These are phyloP conservation scores for Stereum hirsutum DNA, from an alignment of 1,284 basidiomycete genomes.

Conservation along the genomic window DNA sequence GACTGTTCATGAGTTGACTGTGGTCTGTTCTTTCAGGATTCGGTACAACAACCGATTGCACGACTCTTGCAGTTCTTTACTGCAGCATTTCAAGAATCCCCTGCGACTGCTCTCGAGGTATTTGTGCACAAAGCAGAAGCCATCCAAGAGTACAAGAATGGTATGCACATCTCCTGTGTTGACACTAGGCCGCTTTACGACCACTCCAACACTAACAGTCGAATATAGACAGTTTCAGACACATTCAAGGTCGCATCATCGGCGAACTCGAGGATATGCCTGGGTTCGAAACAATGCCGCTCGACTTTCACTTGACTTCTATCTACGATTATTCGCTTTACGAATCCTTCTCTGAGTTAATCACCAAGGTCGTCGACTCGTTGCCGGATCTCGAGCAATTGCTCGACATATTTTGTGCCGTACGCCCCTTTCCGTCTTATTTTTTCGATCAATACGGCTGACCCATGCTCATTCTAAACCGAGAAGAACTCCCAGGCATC, in stretches of 20 bases:
- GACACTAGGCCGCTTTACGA: no score
- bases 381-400: slow-evolving; percentile 71
- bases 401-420: slow-evolving; percentile 75
- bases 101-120: slow-evolving; percentile 78
- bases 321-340: slow-evolving; percentile 86
- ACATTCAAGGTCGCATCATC: no score
- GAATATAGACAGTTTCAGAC: no score
- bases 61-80: slow-evolving; percentile 75
- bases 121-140: slow-evolving; percentile 99
- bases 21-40: no score
- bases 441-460: no score
- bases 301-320: slow-evolving; percentile 83
- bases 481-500: slow-evolving; percentile 79
- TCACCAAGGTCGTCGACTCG: slow-evolving; percentile 66
- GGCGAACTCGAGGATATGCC: no score
- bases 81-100: slow-evolving; percentile 69
- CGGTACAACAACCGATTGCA: slow-evolving; percentile 66
- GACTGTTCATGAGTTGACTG: neutral
- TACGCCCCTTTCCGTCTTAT: no score
- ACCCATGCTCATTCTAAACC: no score
- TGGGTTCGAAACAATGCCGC: no score
- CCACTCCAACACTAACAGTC: no score
- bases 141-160: slow-evolving; percentile 83
- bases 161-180: no score
- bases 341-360: slow-evolving; percentile 78